Evolutionary conservation across 2,329 filamentous ascomycete species (phyloP), one percentile per base, ranked within the genome.

Genomic region (Trichoderma sp.): DNA sequence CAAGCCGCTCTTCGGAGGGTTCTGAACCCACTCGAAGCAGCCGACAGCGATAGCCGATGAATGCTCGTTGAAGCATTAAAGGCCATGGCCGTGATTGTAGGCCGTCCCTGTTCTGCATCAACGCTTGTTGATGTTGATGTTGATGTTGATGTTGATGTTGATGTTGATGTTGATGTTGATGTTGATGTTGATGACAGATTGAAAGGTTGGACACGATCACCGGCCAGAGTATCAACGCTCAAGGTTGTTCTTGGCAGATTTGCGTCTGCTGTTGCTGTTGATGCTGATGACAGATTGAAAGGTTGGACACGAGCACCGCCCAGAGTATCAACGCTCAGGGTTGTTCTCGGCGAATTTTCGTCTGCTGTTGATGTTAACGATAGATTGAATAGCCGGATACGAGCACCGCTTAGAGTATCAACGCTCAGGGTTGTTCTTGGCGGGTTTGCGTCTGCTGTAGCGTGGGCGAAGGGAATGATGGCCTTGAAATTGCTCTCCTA

Each of bases 1-100:
- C 28, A 43, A 28, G 21, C 12, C 21, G 14, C 72, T 4, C 75
- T 76, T 43, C 69, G 69, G 53, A 74, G 76, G 3, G 78, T 79
- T 53, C 56, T 74, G 72, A 80, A 80, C 6, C 76, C 32, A 70
- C 73, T 72, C 34, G 75, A 28, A 9, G 47, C 26, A 28, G 36
- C 30, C 11, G 70, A 43, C 12, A 63, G 70, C 2, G 70, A 64
- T 15, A 62, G 5, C 1, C 6, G 66, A n/a, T 24, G 66, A 18
- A 60, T n/a, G 5, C 14, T 71, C 36, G 21, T 18, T 28, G 51
- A 57, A 51, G 36, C 24, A 64, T 51, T 71, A 15, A 56, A 63
- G 11, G 28, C 21, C 15, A 39, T 32, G 28, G 60, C 51, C 6
- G 69, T 65, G 4, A 60, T 36, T 51, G 18, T 18, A 12, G 69